Percentiles rank a stretch among this genome's conserved stretches.
Conservation (phyloP, 169 alveolate species). For the Eimeria praecox region DNA sequence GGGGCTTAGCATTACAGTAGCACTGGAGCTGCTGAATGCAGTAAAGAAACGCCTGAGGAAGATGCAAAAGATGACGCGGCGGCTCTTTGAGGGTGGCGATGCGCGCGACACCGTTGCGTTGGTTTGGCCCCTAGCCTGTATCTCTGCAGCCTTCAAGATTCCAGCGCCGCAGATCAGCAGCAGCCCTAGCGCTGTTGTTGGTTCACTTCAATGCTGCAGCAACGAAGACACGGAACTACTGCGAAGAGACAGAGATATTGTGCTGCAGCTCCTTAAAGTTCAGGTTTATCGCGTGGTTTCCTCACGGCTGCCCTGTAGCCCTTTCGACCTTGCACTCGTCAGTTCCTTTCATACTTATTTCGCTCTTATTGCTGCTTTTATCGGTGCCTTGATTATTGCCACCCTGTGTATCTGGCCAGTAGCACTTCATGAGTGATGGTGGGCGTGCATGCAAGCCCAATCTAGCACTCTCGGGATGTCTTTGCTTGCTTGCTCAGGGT, state of each 20-base stretch:
- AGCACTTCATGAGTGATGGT: background rate
- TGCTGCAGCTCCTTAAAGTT: slow-evolving; percentile 9
- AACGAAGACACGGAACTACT: background rate
- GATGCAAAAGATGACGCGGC: slow-evolving; percentile 2
- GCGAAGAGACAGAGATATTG: slow-evolving; percentile 53
- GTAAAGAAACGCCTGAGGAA: slow-evolving; percentile 29
- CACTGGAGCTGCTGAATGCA: slow-evolving; percentile 57
- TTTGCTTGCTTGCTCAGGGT: slow-evolving; percentile 41
- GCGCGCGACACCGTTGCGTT: slow-evolving; percentile 34
- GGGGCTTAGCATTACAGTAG: slow-evolving; percentile 34
- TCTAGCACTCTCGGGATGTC: background rate
- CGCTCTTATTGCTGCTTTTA: background rate
- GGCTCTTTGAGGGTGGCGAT: background rate
- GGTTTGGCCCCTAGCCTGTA: slow-evolving; percentile 54
- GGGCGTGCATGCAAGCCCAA: background rate
- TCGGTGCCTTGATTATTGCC: background rate
- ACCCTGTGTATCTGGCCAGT: background rate
- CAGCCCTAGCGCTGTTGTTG: background rate
- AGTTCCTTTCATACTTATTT: background rate
- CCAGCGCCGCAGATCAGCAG: slow-evolving; percentile 37
- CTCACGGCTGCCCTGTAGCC: slow-evolving; percentile 66
- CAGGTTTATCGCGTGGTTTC: slow-evolving; percentile 12
- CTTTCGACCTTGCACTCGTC: slow-evolving; percentile 66
- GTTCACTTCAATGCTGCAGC: background rate
- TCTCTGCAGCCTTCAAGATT: slow-evolving; percentile 37